Conservation (phyloP, 805 yeast species). For the Pichia deserticola region DNA sequence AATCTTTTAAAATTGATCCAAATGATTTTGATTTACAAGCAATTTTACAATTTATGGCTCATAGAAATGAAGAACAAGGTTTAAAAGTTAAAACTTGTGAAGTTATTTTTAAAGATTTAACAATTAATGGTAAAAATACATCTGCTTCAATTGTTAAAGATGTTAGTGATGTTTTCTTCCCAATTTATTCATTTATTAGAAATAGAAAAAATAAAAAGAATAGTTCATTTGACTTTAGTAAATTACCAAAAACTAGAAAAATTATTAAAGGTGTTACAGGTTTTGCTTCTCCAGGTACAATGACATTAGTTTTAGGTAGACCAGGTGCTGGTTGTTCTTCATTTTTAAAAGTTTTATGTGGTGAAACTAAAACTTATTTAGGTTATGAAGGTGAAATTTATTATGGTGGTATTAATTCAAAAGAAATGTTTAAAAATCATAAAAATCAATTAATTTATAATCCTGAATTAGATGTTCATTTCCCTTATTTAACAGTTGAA, state of each 20-base stretch:
- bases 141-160: constrained; percentile 39
- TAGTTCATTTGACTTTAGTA: constrained; percentile 18
- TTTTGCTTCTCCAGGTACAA: constrained; percentile 39
- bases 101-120: constrained; percentile 34
- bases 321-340: constrained; percentile 66
- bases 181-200: constrained; percentile 11
- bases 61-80: constrained; percentile 39
- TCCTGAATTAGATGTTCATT: constrained; percentile 50
- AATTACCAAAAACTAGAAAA: constrained; percentile 15
- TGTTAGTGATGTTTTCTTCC: constrained; percentile 38
- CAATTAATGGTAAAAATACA: constrained; percentile 41
- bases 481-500: constrained; percentile 46
- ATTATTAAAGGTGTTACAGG: constrained; percentile 19
- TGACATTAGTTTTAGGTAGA: constrained; percentile 46
- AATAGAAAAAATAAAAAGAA: constrained; percentile 14
- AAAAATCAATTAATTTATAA: constrained; percentile 44
- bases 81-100: constrained; percentile 34
- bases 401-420: constrained; percentile 42
- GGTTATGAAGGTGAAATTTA: constrained; percentile 34
- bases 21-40: constrained; percentile 34
- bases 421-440: constrained; percentile 39
- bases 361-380: constrained; percentile 35
- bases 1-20: constrained; percentile 10
- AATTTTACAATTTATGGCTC: constrained; percentile 32
- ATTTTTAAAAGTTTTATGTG: constrained; percentile 37